A percentile compares a stretch with the other conserved stretches of the same genome.
These are phyloP conservation scores for Brassica incana DNA, from an alignment of 345 rosid species.

Conservation along the genomic window DNA sequence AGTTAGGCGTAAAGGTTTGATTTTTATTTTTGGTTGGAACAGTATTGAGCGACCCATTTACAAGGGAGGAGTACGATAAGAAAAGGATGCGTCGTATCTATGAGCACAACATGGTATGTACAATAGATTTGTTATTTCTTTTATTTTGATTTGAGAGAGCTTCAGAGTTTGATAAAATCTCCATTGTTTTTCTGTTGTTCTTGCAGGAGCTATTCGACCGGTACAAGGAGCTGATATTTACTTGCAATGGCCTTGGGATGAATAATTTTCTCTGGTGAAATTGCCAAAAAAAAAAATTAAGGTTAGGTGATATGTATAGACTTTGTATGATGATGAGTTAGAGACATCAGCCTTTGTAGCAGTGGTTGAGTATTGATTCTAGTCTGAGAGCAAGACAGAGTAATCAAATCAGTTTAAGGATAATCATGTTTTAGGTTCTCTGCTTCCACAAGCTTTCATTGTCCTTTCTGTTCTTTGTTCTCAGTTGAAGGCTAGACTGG, in stretches of 20 bases:
- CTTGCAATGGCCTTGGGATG: constrained; percentile 94
- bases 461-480: too few relatives aligned
- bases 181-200: neutral
- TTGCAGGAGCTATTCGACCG: constrained; percentile 81
- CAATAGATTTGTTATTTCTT: constrained; percentile 25
- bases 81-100: constrained; percentile 60
- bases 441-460: neutral
- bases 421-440: neutral
- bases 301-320: constrained; percentile 16
- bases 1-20: neutral
- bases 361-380: neutral
- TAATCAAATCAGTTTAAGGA: neutral
- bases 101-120: constrained; percentile 55
- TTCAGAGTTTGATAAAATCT: neutral
- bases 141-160: neutral
- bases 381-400: neutral
- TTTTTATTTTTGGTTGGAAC: constrained; percentile 27
- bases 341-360: neutral
- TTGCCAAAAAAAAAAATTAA: neutral
- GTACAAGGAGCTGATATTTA: constrained; percentile 87
- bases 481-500: too few relatives aligned
- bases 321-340: constrained; percentile 14
- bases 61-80: constrained; percentile 73
- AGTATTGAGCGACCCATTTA: constrained; percentile 75
- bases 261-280: constrained; percentile 65